phyloP scores from a whole-genome alignment of 1,139 yeast genomes.

The Hanseniaspora sp. region DNA sequence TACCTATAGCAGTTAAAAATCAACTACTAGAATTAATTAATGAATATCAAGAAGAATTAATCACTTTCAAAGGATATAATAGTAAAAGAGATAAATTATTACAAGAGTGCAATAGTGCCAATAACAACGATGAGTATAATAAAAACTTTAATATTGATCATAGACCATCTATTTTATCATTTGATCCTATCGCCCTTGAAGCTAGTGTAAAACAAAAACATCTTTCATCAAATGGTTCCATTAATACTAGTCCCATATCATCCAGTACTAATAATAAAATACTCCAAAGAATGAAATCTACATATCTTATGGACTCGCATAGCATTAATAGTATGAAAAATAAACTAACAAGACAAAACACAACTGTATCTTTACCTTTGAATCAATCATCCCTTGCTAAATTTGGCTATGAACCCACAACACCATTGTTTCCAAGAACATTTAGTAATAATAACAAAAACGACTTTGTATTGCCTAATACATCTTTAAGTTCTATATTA shows the following conservation, averaged over 20 bases:
- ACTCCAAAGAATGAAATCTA: conserved; percentile 21
- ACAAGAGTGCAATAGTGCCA: conserved; percentile 21
- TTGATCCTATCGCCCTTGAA: conserved; percentile 3
- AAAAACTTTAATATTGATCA: not conserved
- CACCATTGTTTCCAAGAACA: conserved; percentile 52
- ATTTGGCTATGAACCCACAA: conserved; percentile 32
- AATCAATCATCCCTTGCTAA: conserved; percentile 17
- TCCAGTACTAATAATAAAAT: conserved; percentile 11
- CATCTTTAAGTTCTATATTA: conserved; percentile 59
- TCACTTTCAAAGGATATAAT: conserved; percentile 57
- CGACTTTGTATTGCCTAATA: conserved; percentile 30
- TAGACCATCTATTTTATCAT: conserved; percentile 9
- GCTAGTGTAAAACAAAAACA: not conserved
- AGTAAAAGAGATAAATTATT: conserved; percentile 44
- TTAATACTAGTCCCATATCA: not conserved
- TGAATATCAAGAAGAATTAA: conserved; percentile 53
- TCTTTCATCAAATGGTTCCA: not conserved
- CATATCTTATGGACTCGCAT: not conserved
- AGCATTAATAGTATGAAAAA: conserved; percentile 20
- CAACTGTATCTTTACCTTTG: conserved; percentile 20
- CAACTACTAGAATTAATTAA: conserved; percentile 36
- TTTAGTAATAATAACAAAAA: conserved; percentile 18
- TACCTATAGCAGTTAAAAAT: conserved; percentile 23
- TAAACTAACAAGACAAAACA: conserved; percentile 14
- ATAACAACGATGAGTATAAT: not conserved